phyloP scores from a whole-genome alignment of 2,329 filamentous ascomycete species.

The Xylogone sp. region DNA sequence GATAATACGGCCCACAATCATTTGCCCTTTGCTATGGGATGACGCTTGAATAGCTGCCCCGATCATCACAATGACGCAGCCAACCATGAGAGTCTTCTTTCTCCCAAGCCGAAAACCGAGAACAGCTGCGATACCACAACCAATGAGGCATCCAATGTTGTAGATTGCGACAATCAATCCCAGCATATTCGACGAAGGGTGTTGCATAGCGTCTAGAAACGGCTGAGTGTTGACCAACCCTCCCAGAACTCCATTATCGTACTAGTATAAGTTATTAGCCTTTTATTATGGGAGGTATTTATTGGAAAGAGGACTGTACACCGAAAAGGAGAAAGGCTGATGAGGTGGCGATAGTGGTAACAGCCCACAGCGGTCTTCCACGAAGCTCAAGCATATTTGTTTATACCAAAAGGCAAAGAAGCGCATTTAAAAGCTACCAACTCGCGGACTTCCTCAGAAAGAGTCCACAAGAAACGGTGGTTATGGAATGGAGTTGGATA shows the following conservation, averaged over 20 bases:
- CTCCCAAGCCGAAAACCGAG: conserved; percentile 51
- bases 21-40: conserved; percentile 40
- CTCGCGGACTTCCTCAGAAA: background rate
- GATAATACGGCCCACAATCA: conserved; percentile 44
- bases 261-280: conserved; percentile 12
- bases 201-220: conserved; percentile 35
- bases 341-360: background rate
- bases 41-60: conserved; percentile 41
- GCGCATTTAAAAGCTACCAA: background rate
- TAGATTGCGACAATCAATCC: conserved; percentile 41
- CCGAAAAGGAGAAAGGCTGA: background rate
- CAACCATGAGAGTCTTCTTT: conserved; percentile 50
- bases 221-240: conserved; percentile 32
- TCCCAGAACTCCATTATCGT: conserved; percentile 38
- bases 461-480: background rate
- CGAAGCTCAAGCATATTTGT: background rate
- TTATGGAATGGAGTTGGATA: background rate
- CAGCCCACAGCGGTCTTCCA: background rate
- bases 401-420: background rate
- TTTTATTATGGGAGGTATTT: background rate
- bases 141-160: conserved; percentile 45
- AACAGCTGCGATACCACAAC: conserved; percentile 37
- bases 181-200: conserved; percentile 33
- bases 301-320: background rate
- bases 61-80: conserved; percentile 50